phyloP scores from a whole-genome alignment of 169 alveolate species.

The Plasmodium sp. region DNA sequence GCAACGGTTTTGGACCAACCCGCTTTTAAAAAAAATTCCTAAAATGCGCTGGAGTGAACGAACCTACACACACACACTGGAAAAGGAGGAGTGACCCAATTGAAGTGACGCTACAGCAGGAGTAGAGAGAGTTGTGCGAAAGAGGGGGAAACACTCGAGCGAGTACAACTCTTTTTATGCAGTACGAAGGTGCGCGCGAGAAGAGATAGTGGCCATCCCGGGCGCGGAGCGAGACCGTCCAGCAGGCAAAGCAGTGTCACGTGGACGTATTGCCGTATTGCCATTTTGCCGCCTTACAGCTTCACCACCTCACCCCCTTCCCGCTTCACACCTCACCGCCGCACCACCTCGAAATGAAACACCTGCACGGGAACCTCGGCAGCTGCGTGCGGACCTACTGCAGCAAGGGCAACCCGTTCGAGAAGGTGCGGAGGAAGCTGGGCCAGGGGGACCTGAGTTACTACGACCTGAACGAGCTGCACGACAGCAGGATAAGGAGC shows the following conservation, averaged over 20 bases:
- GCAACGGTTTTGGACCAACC: background rate
- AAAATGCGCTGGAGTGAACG: background rate
- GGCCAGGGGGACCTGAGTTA: background rate
- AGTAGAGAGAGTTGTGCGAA: background rate
- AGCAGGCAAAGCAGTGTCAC: background rate
- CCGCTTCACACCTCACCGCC: background rate
- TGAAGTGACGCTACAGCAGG: background rate
- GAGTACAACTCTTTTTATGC: background rate
- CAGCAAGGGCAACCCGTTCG: constrained; percentile 51
- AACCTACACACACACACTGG: background rate
- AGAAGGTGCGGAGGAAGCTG: background rate
- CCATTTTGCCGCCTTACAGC: background rate
- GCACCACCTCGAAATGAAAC: background rate
- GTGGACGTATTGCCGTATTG: background rate
- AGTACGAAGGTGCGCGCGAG: background rate
- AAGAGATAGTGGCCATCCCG: background rate
- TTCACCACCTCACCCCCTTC: background rate
- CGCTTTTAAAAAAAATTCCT: background rate
- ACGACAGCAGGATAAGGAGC: constrained; percentile 81
- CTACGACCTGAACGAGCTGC: constrained; percentile 74
- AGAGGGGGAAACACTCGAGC: background rate
- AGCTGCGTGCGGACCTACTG: constrained; percentile 7
- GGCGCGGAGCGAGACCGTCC: background rate
- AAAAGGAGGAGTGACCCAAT: background rate
- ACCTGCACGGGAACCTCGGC: background rate